A percentile compares a stretch with the other conserved stretches of the same genome.
phyloP scores from a whole-genome alignment of 2,329 filamentous ascomycete genomes.

The Scolecobasidium constrictum region DNA sequence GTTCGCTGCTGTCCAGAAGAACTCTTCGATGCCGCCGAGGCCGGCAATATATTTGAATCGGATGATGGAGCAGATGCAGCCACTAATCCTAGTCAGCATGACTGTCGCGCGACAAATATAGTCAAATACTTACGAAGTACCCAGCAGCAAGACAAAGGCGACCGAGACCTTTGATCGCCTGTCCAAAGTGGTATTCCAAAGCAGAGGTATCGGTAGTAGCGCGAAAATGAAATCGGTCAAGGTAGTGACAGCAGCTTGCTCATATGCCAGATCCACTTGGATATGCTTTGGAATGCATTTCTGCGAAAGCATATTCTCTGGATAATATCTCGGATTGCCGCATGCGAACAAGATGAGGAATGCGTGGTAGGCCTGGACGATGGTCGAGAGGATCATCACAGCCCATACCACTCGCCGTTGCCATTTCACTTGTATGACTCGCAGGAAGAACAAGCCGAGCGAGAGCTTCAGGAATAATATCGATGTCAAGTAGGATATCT shows the following conservation, averaged over 20 bases:
- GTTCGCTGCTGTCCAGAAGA: conserved; percentile 9
- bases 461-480: conserved; percentile 34
- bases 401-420: conserved; percentile 21
- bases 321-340: conserved; percentile 15
- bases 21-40: conserved; percentile 5
- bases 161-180: conserved; percentile 30
- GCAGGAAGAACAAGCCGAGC: conserved; percentile 33
- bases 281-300: conserved; percentile 8
- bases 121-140: conserved; percentile 18
- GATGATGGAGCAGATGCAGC: conserved; percentile 10
- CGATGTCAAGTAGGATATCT: conserved; percentile 27
- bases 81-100: conserved; percentile 7
- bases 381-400: conserved; percentile 19
- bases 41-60: conserved; percentile 10
- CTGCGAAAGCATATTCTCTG: neutral
- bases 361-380: conserved; percentile 21
- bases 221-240: conserved; percentile 25
- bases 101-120: neutral
- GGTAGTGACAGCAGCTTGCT: conserved; percentile 23
- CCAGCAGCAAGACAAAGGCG: conserved; percentile 28
- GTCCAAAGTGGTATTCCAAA: conserved; percentile 31
- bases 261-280: conserved; percentile 10
- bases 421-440: conserved; percentile 30
- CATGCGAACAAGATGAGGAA: conserved; percentile 21
- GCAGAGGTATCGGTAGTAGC: conserved; percentile 28